Percentiles rank a stretch among this genome's conserved stretches.
phyloP scores from a whole-genome alignment of 352 stramenopile species.

The Phytopythium aichiense region DNA sequence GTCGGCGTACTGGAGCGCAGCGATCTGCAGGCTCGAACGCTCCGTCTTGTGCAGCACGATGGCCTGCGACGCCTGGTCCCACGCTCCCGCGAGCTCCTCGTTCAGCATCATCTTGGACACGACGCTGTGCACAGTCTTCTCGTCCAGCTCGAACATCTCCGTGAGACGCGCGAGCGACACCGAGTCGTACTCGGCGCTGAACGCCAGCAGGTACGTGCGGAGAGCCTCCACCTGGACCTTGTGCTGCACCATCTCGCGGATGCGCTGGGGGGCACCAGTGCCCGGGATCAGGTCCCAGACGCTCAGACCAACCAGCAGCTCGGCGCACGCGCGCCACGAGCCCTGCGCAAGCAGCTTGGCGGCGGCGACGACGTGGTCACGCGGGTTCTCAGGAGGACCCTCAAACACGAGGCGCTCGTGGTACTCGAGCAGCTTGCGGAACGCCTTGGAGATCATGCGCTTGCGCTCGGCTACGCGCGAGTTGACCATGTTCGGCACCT shows the following conservation, averaged over 20 bases:
- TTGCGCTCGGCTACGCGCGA: constrained; percentile 73
- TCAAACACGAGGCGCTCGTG: constrained; percentile 94
- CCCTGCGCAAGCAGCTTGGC: constrained; percentile 93
- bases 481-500: constrained; percentile 97
- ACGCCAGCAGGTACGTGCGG: constrained; percentile 96
- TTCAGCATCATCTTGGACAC: constrained; percentile 99
- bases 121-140: constrained; percentile 96
- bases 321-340: constrained; percentile 93
- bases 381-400: constrained; percentile 96
- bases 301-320: constrained; percentile 85
- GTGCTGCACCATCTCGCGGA: constrained; percentile 90
- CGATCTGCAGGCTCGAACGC: constrained; percentile 91
- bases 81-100: constrained; percentile 94
- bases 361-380: constrained; percentile 96
- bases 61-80: constrained; percentile 97
- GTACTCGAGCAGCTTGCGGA: constrained; percentile 91
- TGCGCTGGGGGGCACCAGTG: constrained; percentile 64
- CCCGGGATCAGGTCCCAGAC: constrained; percentile 97
- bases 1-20: constrained; percentile 96
- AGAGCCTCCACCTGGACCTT: constrained; percentile 97
- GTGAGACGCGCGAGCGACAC: constrained; percentile 93
- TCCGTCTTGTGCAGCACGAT: constrained; percentile 95
- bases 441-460: constrained; percentile 93
- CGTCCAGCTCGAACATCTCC: constrained; percentile 96
- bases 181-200: constrained; percentile 95